These are phyloP conservation scores for Trypanosoma avium DNA, from an alignment of 208 protist species.

Conservation along the genomic window DNA sequence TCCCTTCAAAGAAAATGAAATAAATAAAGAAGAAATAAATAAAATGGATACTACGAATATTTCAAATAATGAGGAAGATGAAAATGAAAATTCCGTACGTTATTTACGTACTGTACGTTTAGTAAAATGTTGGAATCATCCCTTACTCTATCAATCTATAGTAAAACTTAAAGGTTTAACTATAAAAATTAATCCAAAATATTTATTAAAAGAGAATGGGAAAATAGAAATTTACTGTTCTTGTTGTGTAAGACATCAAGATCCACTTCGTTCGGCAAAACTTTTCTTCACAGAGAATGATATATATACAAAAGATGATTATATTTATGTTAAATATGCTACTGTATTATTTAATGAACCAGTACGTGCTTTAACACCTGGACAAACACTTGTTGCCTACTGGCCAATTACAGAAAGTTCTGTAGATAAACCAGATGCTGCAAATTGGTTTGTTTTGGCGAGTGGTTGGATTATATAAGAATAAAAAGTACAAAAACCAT, in stretches of 20 bases:
- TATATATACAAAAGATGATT: conserved; percentile 1
- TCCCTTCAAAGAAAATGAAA: not conserved
- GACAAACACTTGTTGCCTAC: conserved; percentile 68
- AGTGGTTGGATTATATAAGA: conserved; percentile 36
- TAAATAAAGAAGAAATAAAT: not conserved
- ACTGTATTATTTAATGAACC: conserved; percentile 37
- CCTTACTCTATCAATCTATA: conserved; percentile 28
- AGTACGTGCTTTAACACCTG: conserved; percentile 55
- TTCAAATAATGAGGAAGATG: not conserved
- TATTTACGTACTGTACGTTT: conserved; percentile 57
- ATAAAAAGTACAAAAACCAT: no score
- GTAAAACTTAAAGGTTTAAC: conserved; percentile 18
- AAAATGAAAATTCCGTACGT: conserved; percentile 3
- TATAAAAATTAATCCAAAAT: conserved; percentile 6
- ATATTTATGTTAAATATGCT: conserved; percentile 4
- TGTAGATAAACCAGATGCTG: not conserved
- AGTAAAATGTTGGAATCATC: conserved; percentile 59
- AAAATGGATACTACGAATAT: no score
- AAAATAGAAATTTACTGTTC: conserved; percentile 27
- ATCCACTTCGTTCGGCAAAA: conserved; percentile 34
- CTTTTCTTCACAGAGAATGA: conserved; percentile 32
- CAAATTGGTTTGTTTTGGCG: conserved; percentile 29
- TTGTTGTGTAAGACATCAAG: conserved; percentile 63
- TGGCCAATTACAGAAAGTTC: not conserved
- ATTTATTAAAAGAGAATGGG: not conserved